Conservation (phyloP, 192 early-diverging fungal species). For the Backusella mclennaniae region DNA sequence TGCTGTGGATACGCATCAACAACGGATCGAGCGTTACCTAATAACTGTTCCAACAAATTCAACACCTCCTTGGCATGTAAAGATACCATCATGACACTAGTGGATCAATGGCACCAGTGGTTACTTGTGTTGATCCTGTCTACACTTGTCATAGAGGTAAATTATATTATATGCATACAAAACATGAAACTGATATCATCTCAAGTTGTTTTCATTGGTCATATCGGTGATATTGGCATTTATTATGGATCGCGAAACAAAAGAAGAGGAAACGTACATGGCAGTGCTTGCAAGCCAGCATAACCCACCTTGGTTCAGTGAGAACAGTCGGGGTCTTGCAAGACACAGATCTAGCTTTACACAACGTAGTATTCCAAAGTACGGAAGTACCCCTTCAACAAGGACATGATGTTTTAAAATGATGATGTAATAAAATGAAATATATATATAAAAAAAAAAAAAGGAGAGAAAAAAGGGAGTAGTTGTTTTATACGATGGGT, state of each 20-base stretch:
- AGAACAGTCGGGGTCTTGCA: constrained; percentile 5
- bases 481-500: neutral
- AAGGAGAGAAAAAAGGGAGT: neutral
- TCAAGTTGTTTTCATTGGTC: constrained; percentile 9
- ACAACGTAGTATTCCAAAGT: constrained; percentile 14
- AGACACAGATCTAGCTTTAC: neutral
- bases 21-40: constrained; percentile 10
- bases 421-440: neutral
- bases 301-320: constrained; percentile 1
- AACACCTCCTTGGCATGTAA: constrained; percentile 3
- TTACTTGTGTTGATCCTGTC: neutral
- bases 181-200: neutral
- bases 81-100: neutral
- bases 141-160: constrained; percentile 12
- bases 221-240: constrained; percentile 9
- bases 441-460: neutral
- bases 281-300: constrained; percentile 12
- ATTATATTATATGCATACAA: neutral
- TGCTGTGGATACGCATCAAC: constrained; percentile 22
- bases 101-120: constrained; percentile 15
- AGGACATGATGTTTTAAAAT: neutral
- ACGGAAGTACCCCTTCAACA: constrained; percentile 13
- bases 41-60: neutral
- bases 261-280: constrained; percentile 20
- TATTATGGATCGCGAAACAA: constrained; percentile 14